Conservation (phyloP, 116 monocot species). For the Papilionanthe hybrid region DNA sequence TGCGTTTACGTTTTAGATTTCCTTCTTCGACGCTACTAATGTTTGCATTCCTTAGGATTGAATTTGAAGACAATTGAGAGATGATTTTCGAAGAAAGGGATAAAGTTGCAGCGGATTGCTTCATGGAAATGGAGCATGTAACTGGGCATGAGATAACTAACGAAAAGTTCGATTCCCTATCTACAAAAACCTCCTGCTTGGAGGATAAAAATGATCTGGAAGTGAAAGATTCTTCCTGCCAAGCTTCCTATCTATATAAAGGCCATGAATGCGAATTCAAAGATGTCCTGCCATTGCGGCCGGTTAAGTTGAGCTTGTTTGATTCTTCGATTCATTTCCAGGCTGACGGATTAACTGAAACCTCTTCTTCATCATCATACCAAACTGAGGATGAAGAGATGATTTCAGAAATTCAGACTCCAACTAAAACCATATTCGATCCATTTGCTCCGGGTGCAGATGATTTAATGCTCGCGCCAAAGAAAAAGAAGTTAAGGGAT, state of each 20-base stretch:
- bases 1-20: neutral
- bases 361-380: neutral
- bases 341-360: too few relatives aligned
- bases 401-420: neutral
- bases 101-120: neutral
- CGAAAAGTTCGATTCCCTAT: neutral
- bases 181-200: neutral
- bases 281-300: neutral
- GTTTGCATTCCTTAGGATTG: neutral
- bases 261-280: neutral
- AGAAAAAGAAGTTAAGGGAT: conserved; percentile 1
- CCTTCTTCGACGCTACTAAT: neutral
- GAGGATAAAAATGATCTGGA: neutral
- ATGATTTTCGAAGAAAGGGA: neutral
- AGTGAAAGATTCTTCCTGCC: neutral
- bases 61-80: neutral
- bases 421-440: neutral
- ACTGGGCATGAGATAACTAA: neutral
- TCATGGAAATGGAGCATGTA: neutral
- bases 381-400: conserved; percentile 1
- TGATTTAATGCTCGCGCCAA: neutral
- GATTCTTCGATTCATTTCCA: neutral
- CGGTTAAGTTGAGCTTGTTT: neutral
- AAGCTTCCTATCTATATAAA: neutral
- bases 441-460: neutral